phyloP scores from a whole-genome alignment of 495 filamentous ascomycete genomes.

The Tuber melanosporum region DNA sequence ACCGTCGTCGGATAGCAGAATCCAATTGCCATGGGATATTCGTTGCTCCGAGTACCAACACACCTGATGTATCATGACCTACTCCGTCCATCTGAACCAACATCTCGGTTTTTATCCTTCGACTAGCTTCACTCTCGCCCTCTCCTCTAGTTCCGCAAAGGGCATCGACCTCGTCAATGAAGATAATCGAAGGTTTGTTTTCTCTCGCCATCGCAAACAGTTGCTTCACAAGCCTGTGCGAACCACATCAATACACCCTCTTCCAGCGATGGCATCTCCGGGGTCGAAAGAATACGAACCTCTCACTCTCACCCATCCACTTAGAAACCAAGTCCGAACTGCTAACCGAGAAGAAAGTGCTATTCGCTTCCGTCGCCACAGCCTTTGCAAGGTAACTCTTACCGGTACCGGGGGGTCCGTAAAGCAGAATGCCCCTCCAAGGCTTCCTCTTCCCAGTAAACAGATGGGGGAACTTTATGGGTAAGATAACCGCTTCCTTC shows the following conservation, averaged over 20 bases:
- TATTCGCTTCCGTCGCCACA: constrained; percentile 96
- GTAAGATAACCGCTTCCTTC: constrained; percentile 94
- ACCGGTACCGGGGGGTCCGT: constrained; percentile 92
- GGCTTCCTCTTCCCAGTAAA: constrained; percentile 96
- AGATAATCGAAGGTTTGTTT: constrained; percentile 97
- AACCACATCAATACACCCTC: constrained; percentile 23
- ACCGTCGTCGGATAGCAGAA: constrained; percentile 87
- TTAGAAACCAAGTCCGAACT: constrained; percentile 95
- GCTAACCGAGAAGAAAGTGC: constrained; percentile 98
- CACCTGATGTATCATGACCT: constrained; percentile 84
- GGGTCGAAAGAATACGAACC: constrained; percentile 51
- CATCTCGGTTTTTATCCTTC: constrained; percentile 96
- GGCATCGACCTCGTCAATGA: constrained; percentile 98
- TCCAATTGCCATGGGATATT: constrained; percentile 99
- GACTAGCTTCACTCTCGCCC: constrained; percentile 93
- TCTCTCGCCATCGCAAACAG: constrained; percentile 97
- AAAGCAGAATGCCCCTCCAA: constrained; percentile 96
- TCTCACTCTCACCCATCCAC: constrained; percentile 99
- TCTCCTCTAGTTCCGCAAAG: constrained; percentile 93
- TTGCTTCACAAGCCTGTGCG: constrained; percentile 79
- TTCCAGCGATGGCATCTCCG: background rate
- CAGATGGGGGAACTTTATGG: constrained; percentile 95
- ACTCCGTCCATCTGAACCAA: constrained; percentile 99
- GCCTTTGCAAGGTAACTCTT: constrained; percentile 96
- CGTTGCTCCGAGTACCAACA: constrained; percentile 91